These are phyloP conservation scores for Trichoderma atrobrunneum DNA, from an alignment of 2,329 filamentous ascomycete genomes.

Conservation along the genomic window DNA sequence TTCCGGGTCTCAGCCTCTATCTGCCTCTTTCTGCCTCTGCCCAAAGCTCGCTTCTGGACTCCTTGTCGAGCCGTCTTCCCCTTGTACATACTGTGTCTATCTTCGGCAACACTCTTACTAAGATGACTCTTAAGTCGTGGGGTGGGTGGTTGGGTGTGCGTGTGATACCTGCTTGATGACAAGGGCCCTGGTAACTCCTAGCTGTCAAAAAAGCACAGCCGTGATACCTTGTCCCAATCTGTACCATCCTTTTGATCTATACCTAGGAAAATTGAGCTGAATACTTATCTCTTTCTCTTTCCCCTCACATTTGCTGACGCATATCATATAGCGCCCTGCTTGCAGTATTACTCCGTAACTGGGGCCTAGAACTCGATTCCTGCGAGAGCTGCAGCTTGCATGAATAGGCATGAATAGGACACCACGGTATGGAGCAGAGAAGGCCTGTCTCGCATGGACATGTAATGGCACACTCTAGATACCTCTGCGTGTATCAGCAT, in stretches of 20 bases:
- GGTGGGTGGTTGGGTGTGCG: background rate
- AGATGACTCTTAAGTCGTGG: background rate
- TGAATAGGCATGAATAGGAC: background rate
- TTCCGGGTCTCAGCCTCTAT: background rate
- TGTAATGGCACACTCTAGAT: constrained; percentile 2
- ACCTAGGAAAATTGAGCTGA: background rate
- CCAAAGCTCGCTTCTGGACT: background rate
- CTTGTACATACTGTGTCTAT: constrained; percentile 4
- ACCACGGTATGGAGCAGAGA: background rate
- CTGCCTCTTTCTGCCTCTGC: background rate
- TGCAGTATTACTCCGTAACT: background rate
- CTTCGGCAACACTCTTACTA: background rate
- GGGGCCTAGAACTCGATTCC: background rate
- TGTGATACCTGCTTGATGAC: background rate
- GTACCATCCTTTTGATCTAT: background rate
- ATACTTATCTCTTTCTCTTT: background rate
- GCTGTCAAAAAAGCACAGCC: background rate
- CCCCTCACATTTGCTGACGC: background rate
- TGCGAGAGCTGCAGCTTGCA: constrained; percentile 7
- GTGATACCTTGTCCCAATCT: background rate
- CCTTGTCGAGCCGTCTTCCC: background rate
- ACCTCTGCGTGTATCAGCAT: background rate
- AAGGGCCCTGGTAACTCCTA: background rate
- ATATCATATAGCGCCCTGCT: background rate
- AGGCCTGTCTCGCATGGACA: background rate